Evolutionary conservation across 2,329 filamentous ascomycete species (phyloP).

Genomic region (Ceratocystiopsis sp.): DNA sequence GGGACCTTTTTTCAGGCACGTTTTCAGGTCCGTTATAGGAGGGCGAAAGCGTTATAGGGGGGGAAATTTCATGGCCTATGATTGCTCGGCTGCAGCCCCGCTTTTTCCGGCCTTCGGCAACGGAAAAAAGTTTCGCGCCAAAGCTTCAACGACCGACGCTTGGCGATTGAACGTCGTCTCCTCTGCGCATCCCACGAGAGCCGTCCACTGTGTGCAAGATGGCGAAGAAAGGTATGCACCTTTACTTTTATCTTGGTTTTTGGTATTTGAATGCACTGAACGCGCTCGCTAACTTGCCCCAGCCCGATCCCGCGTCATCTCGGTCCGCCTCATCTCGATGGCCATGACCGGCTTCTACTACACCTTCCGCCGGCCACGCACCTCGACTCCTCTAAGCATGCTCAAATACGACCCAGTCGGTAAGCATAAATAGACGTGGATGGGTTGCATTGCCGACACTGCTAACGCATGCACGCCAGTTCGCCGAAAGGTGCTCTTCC

Average conservation of each 20-base stretch:
- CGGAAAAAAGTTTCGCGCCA: conserved; percentile 4
- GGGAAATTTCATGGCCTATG: too few species aligned
- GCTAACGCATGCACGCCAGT: conserved; percentile 33
- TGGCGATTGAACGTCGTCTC: neutral
- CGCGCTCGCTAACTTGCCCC: conserved; percentile 5
- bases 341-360: conserved; percentile 97
- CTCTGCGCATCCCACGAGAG: neutral
- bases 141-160: neutral
- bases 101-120: too few species aligned
- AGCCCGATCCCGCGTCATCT: conserved; percentile 85
- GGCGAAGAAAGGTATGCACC: conserved; percentile 20
- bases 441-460: too few species aligned
- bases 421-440: conserved; percentile 21
- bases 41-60: too few species aligned
- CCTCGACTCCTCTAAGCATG: conserved; percentile 78
- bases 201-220: conserved; percentile 9
- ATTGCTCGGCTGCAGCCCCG: too few species aligned
- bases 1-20: too few species aligned
- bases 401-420: conserved; percentile 96
- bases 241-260: neutral
- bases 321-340: conserved; percentile 93
- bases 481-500: conserved; percentile 85
- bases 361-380: conserved; percentile 69
- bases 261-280: neutral
- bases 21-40: too few species aligned